phyloP scores from a whole-genome alignment of 2,329 filamentous ascomycete genomes.

The Ustilaginoidea virens region DNA sequence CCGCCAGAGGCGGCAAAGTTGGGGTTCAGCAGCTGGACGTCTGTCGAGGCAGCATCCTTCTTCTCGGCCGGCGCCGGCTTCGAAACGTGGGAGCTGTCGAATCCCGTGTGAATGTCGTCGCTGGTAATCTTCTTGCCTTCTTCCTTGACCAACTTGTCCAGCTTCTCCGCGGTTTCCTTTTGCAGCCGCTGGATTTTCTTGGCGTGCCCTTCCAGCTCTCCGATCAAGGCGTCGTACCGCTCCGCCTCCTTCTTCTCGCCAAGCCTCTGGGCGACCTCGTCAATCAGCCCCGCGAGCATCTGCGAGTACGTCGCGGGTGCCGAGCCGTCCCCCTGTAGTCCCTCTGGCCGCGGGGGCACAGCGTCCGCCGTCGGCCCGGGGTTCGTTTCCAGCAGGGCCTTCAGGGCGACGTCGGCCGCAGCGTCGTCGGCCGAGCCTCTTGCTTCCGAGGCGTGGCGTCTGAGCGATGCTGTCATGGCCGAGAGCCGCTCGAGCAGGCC shows the following conservation, averaged over 20 bases:
- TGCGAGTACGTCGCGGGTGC: slow-evolving; percentile 75
- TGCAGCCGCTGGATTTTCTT: slow-evolving; percentile 67
- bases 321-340: slow-evolving; percentile 60
- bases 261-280: slow-evolving; percentile 76
- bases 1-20: slow-evolving; percentile 16
- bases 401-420: slow-evolving; percentile 74
- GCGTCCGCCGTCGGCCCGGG: slow-evolving; percentile 58
- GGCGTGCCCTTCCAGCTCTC: slow-evolving; percentile 62
- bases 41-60: slow-evolving; percentile 30
- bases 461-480: slow-evolving; percentile 56
- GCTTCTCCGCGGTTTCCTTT: slow-evolving; percentile 54
- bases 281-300: slow-evolving; percentile 95
- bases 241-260: slow-evolving; percentile 59
- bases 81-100: slow-evolving; percentile 70
- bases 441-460: slow-evolving; percentile 55
- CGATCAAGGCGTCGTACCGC: slow-evolving; percentile 60
- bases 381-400: slow-evolving; percentile 71
- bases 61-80: slow-evolving; percentile 37
- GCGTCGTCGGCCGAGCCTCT: slow-evolving; percentile 32
- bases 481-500: slow-evolving; percentile 76
- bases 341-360: slow-evolving; percentile 60
- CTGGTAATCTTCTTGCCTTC: slow-evolving; percentile 88
- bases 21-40: slow-evolving; percentile 67
- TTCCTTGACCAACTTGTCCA: slow-evolving; percentile 70
- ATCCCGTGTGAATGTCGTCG: slow-evolving; percentile 75